Base-by-base conservation (phyloP, 2,329 filamentous ascomycete species). In the Neobulgaria alba region DNA sequence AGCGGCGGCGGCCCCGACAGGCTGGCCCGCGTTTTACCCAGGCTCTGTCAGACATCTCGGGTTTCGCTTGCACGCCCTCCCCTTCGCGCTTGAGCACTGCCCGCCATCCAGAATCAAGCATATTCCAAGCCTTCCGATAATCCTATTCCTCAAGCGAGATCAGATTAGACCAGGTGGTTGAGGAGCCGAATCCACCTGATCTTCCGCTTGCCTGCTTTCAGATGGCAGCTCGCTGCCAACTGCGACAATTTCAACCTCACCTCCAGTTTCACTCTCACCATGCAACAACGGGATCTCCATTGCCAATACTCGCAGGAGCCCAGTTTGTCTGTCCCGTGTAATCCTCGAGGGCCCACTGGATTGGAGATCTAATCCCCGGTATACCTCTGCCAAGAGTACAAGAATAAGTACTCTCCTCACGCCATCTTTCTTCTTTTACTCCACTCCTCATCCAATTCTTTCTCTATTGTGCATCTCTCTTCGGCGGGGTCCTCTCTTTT, bases 241-340 rank as follows among this genome's bases (percentile, higher is more conserved):
- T 56, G 53, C 50, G 50, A 56, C 53, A 52, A 16, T 43, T 51
- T 29, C 17, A 31, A 49, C 50, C 49, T 57, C 52, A 56, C 37
- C 31, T 53, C 50, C 42, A 50, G 56, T 58, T 58, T 58, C 56
- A 58, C 29, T 33, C 31, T 34, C 32, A 41, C 49, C 43, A 53
- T 57, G 52, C 53, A 50, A 51, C 51, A 41, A 45, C 54, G 52
- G 52, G 54, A 57, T 56, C 52, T 43, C 36, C 54, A 49, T 41
- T 52, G 45, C 49, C 53, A 52, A 46, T 49, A 39, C 49, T n/a
- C 32, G 42, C 36, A 50, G 40, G 40, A 51, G 45, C 10, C 42
- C 36, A 26, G 38, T 36, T 42, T 39, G 34, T 44, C 43, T 42
- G 39, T 47, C 45, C 44, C 45, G 38, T 46, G 43, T 44, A 45